Evolutionary conservation across 2,329 filamentous ascomycete species (phyloP).

Genomic region (Aspergillus quadricinctus): DNA sequence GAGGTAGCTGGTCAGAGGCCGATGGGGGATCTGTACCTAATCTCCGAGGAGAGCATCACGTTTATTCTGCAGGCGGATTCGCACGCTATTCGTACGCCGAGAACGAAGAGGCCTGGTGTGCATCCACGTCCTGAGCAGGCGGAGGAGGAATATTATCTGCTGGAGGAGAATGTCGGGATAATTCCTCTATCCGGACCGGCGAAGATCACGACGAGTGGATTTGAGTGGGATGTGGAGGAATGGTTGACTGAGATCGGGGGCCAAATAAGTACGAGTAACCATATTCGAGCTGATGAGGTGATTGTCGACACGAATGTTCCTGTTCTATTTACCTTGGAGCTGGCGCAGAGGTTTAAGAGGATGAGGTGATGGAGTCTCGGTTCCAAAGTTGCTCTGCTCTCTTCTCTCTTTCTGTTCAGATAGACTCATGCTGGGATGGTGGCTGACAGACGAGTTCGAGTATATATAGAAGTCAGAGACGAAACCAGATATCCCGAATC

Average conservation of each 20-base stretch:
- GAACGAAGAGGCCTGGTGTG: conserved; percentile 23
- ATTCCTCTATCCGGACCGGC: conserved; percentile 77
- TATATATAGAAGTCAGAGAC: background rate
- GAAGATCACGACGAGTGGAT: conserved; percentile 70
- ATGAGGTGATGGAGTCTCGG: conserved; percentile 1
- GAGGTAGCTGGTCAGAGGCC: conserved; percentile 18
- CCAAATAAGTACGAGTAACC: conserved; percentile 74
- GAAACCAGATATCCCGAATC: background rate
- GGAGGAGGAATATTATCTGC: conserved; percentile 38
- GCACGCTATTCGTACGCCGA: conserved; percentile 64
- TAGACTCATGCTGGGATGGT: background rate
- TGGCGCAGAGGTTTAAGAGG: conserved; percentile 42
- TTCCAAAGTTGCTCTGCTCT: background rate
- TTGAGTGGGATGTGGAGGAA: conserved; percentile 85
- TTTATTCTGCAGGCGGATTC: conserved; percentile 67
- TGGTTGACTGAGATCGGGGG: conserved; percentile 77
- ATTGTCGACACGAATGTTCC: conserved; percentile 59
- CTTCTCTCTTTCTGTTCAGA: background rate
- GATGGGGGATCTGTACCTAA: conserved; percentile 66
- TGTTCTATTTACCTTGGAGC: conserved; percentile 71
- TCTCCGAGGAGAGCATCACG: conserved; percentile 76
- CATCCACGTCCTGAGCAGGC: background rate
- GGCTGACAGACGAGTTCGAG: background rate
- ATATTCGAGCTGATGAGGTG: conserved; percentile 59
- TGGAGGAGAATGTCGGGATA: conserved; percentile 79